Evolutionary conservation across 2,329 filamentous ascomycete species (phyloP), one percentile per base, ranked within the genome.

Genomic region (Scedosporium minutisporum): DNA sequence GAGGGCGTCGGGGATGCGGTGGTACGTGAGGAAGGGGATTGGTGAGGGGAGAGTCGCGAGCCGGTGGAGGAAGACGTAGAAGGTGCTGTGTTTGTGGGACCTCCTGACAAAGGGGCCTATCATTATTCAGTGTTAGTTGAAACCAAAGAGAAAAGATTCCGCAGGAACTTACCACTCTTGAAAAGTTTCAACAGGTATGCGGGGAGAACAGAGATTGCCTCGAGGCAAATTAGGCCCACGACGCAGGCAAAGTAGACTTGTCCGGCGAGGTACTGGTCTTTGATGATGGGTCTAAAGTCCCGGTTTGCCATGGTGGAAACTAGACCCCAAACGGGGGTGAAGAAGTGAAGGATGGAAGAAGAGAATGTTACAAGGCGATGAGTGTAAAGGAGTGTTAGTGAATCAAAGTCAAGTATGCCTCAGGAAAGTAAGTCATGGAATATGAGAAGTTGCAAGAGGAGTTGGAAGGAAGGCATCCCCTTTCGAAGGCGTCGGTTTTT

Each of bases 211-310:
- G 65, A 57, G 9, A 64, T 46, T 55, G 66, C 66, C 58, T 69
- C 68, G 33, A 68, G 21, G 23, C 69, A 63, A 2, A 69, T 48
- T 21, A 68, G 42, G 7, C 64, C 69, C 25, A 70, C 60, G 2
- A 69, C 64, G 16, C 62, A 64, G 42, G 60, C 62, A 58, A 66
- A 68, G 6, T 67, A 68, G 6, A 58, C 64, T 9, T 64, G 63
- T 10, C 65, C 64, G 21, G 66, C 65, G 5, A 62, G 61, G 62
- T 68, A 66, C 53, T 68, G 66, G 58, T 68, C 65, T 21, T 63
- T 18, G 21, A 68, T 62, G 18, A 68, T 53, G 3, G 65, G 62
- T 27, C 57, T 44, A 18, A 48, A 48, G n/a, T 48, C 44, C 9
- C 12, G 6, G 44, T 21, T 48, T 18, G 18, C 18, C 44, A 48